A percentile compares a stretch with the other conserved stretches of the same genome.
phyloP scores from a whole-genome alignment of 345 rosid genomes.

The Litchi chinensis region DNA sequence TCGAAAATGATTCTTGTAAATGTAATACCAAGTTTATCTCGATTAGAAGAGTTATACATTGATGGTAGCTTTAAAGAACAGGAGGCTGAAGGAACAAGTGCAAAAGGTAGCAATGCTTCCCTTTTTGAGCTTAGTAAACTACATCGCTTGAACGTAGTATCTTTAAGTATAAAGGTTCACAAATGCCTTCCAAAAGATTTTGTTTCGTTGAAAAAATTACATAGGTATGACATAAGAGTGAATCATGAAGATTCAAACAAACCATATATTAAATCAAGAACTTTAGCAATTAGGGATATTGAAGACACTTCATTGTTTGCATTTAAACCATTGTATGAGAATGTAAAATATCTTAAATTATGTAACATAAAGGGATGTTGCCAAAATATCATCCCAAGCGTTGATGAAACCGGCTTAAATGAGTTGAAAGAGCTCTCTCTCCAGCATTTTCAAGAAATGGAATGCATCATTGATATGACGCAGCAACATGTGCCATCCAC shows the following conservation, averaged over 20 bases:
- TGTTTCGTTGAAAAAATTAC: neutral
- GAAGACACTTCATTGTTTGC: neutral
- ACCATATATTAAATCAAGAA: no score
- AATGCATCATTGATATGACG: constrained; percentile 11
- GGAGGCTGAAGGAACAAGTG: neutral
- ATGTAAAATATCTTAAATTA: neutral
- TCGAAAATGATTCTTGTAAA: neutral
- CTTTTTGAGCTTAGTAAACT: neutral
- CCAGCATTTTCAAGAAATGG: neutral
- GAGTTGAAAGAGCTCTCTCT: neutral
- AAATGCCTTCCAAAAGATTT: neutral
- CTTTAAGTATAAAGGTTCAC: no score
- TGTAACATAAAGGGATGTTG: no score
- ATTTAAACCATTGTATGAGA: neutral
- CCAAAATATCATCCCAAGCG: neutral
- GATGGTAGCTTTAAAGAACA: fast-evolving
- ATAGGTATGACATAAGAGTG: neutral
- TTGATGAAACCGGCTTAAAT: neutral
- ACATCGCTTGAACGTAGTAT: neutral
- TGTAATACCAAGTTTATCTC: neutral
- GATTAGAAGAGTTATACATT: neutral
- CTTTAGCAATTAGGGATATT: neutral
- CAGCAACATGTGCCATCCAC: no score
- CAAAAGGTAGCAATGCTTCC: neutral
- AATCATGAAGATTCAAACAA: neutral